Conservation (phyloP, 257 asterid species). For the Thymus mandschuricus region DNA sequence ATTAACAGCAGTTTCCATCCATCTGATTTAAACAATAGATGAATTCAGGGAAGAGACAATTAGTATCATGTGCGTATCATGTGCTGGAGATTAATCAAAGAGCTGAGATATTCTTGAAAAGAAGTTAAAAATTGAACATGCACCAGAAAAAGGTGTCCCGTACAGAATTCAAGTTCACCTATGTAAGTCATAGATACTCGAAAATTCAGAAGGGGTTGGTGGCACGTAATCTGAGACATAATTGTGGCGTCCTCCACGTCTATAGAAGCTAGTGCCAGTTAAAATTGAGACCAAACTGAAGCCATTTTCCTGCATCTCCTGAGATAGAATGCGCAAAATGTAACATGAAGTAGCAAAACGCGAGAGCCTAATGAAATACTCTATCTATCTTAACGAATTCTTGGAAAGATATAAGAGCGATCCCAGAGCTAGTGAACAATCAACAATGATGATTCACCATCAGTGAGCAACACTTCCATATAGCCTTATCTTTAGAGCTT, state of each 20-base stretch:
- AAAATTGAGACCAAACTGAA: constrained; percentile 60
- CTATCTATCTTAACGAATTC: neutral
- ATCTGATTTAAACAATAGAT: constrained; percentile 43
- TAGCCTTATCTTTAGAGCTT: neutral
- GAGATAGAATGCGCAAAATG: constrained; percentile 13
- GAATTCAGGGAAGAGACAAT: neutral
- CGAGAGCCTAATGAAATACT: neutral
- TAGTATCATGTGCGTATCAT: neutral
- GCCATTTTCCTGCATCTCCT: constrained; percentile 62
- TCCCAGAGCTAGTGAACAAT: neutral
- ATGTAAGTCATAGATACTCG: constrained; percentile 45
- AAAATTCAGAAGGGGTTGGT: constrained; percentile 67
- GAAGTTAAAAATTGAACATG: no score
- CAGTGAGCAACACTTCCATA: neutral
- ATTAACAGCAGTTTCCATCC: constrained; percentile 53
- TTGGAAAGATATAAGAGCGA: neutral
- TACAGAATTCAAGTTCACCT: constrained; percentile 39
- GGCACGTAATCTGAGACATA: constrained; percentile 76
- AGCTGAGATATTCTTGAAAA: no score
- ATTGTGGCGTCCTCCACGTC: constrained; percentile 64
- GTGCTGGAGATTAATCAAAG: neutral
- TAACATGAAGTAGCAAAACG: neutral
- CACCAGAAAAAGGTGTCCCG: neutral
- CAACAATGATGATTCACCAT: neutral
- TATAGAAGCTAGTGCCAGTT: constrained; percentile 65